phyloP scores from a whole-genome alignment of 2,329 filamentous ascomycete species.

The Pyrenochaeta sp. region DNA sequence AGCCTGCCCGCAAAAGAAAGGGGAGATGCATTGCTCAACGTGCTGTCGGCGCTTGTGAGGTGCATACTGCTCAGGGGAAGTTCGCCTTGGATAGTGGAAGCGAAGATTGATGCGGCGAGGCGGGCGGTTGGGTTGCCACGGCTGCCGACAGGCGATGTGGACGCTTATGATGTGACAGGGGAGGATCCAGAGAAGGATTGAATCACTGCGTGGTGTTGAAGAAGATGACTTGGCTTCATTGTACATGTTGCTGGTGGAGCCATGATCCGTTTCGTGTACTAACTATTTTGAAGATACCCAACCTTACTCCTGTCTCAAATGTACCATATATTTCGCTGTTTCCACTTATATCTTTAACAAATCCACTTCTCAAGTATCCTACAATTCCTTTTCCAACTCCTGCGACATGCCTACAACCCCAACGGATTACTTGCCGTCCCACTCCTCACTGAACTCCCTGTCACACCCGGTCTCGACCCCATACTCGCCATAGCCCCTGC shows the following conservation, averaged over 20 bases:
- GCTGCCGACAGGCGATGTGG: conserved; percentile 40
- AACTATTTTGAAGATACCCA: too few relatives aligned
- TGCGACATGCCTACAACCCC: conserved; percentile 50
- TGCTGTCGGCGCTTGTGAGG: conserved; percentile 43
- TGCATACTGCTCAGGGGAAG: conserved; percentile 34
- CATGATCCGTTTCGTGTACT: too few relatives aligned
- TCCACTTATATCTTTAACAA: too few relatives aligned
- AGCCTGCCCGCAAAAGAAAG: conserved; percentile 27
- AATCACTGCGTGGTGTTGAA: not conserved
- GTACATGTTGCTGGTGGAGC: too few relatives aligned
- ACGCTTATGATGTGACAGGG: conserved; percentile 34
- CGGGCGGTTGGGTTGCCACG: conserved; percentile 31
- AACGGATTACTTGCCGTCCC: conserved; percentile 52
- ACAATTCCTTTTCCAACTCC: too few relatives aligned
- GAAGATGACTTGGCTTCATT: too few relatives aligned
- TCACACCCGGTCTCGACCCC: conserved; percentile 27
- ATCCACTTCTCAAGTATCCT: too few relatives aligned
- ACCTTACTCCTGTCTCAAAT: too few relatives aligned
- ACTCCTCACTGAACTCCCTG: conserved; percentile 31
- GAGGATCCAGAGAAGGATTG: not conserved
- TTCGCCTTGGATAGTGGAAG: conserved; percentile 33
- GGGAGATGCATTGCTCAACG: conserved; percentile 33
- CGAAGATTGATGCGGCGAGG: conserved; percentile 38
- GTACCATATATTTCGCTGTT: too few relatives aligned
- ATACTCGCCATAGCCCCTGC: conserved; percentile 40